Evolutionary conservation across 2,329 filamentous ascomycete species (phyloP).

Genomic region (Colletotrichum kahawae): DNA sequence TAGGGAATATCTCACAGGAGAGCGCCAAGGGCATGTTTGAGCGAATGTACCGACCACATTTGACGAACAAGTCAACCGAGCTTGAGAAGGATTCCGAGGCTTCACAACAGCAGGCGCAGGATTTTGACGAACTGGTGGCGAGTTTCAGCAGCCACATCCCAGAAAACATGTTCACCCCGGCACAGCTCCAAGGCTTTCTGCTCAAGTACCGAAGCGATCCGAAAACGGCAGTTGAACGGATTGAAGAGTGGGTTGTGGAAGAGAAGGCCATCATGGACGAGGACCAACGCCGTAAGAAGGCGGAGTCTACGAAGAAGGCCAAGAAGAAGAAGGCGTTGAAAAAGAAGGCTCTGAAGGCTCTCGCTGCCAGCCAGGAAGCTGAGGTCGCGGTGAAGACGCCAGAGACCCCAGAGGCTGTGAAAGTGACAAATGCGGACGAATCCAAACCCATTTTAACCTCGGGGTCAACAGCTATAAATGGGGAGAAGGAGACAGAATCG

Average conservation of each 20-base stretch:
- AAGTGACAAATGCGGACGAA: background rate
- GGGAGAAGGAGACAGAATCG: background rate
- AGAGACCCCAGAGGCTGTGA: background rate
- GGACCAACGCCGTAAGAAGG: background rate
- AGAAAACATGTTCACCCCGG: conserved; percentile 8
- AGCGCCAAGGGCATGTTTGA: conserved; percentile 19
- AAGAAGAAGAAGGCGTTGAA: conserved; percentile 3
- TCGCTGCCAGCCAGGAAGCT: background rate
- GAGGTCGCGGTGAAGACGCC: background rate
- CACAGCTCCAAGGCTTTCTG: conserved; percentile 12
- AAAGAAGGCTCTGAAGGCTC: background rate
- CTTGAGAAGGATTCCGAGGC: background rate
- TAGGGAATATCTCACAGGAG: conserved; percentile 57
- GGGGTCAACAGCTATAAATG: background rate
- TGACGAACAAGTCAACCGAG: background rate
- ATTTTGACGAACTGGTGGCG: background rate
- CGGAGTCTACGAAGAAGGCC: background rate
- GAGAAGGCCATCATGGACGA: conserved; percentile 13
- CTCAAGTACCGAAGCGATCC: conserved; percentile 3
- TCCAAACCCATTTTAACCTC: fast-evolving
- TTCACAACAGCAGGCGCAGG: too few species aligned
- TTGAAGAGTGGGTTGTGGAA: background rate
- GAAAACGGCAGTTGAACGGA: background rate
- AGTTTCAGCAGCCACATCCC: conserved; percentile 1
- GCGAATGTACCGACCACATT: conserved; percentile 8